These are phyloP conservation scores for Cystobasidium tubakii DNA, from an alignment of 768 basidiomycete genomes.

Conservation along the genomic window DNA sequence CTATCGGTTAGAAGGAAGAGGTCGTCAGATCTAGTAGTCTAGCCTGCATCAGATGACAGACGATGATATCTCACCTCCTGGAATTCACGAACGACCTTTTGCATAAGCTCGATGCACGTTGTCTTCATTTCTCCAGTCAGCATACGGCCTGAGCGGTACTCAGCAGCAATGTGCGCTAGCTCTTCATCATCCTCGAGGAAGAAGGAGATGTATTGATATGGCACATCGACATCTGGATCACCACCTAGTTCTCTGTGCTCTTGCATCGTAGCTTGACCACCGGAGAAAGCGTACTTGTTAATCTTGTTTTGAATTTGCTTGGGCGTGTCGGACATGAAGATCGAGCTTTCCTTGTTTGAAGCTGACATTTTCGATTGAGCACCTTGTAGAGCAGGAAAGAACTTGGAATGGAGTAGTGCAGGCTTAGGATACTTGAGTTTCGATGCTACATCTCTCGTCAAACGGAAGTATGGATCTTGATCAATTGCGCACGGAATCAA, in stretches of 20 bases:
- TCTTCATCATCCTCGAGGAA: conserved; percentile 94
- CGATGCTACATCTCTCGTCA: conserved; percentile 88
- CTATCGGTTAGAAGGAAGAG: background rate
- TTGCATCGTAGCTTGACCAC: conserved; percentile 91
- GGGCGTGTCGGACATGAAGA: conserved; percentile 90
- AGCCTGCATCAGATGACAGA: too few species aligned
- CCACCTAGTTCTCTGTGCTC: conserved; percentile 84
- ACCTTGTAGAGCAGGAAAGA: conserved; percentile 96
- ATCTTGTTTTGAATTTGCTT: conserved; percentile 97
- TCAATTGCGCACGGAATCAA: conserved; percentile 98
- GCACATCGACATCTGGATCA: conserved; percentile 87
- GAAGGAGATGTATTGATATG: conserved; percentile 90
- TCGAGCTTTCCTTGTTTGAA: conserved; percentile 81
- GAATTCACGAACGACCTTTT: conserved; percentile 75
- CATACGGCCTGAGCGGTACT: conserved; percentile 79
- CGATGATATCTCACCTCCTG: conserved; percentile 59
- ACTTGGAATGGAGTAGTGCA: conserved; percentile 82
- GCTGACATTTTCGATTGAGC: conserved; percentile 99
- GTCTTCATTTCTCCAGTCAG: conserved; percentile 88
- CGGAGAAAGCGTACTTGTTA: conserved; percentile 90
- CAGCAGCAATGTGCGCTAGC: conserved; percentile 67
- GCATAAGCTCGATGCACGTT: conserved; percentile 72
- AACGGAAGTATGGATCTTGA: conserved; percentile 85
- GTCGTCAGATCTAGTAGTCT: background rate
- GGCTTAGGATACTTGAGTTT: conserved; percentile 96